Percentiles rank a stretch among this genome's conserved stretches.
Evolutionary conservation across 2,329 filamentous ascomycete genomes (phyloP).

Genomic region (Trichoderma aggressivum): DNA sequence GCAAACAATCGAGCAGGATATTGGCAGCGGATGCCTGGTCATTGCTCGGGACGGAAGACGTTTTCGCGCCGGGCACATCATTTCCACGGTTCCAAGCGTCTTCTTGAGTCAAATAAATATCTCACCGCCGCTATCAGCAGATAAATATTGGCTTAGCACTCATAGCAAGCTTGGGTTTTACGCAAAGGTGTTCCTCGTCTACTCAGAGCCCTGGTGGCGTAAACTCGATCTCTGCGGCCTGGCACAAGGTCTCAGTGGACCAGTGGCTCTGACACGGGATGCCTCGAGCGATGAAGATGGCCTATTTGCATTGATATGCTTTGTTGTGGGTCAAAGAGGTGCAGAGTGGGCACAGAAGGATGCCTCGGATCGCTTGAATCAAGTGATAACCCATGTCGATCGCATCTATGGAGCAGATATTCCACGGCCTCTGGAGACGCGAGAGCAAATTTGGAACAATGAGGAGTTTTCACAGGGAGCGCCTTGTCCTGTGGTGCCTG

Average conservation of each 20-base stretch:
- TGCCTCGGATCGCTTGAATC: conserved; percentile 27
- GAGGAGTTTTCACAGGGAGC: conserved; percentile 35
- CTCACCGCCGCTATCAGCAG: conserved; percentile 30
- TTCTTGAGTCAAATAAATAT: conserved; percentile 21
- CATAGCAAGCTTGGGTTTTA: conserved; percentile 42
- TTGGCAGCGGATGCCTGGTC: neutral
- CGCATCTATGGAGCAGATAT: conserved; percentile 18
- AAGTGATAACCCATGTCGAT: conserved; percentile 35
- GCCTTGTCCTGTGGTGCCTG: conserved; percentile 32
- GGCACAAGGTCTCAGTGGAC: conserved; percentile 28
- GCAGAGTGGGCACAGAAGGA: conserved; percentile 18
- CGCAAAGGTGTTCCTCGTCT: conserved; percentile 39
- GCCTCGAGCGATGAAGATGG: conserved; percentile 31
- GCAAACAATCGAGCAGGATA: neutral
- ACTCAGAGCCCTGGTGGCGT: conserved; percentile 34
- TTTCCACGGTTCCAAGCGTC: neutral
- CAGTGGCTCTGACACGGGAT: conserved; percentile 40
- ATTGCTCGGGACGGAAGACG: neutral
- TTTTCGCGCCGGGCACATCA: neutral
- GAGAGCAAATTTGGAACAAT: conserved; percentile 19
- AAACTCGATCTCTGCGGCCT: conserved; percentile 26
- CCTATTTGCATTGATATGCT: conserved; percentile 39
- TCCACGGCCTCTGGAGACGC: neutral
- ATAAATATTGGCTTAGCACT: conserved; percentile 34
- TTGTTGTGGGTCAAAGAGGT: conserved; percentile 39